Base-by-base conservation (phyloP, 768 basidiomycete species). In the Mrakia blollopis region DNA sequence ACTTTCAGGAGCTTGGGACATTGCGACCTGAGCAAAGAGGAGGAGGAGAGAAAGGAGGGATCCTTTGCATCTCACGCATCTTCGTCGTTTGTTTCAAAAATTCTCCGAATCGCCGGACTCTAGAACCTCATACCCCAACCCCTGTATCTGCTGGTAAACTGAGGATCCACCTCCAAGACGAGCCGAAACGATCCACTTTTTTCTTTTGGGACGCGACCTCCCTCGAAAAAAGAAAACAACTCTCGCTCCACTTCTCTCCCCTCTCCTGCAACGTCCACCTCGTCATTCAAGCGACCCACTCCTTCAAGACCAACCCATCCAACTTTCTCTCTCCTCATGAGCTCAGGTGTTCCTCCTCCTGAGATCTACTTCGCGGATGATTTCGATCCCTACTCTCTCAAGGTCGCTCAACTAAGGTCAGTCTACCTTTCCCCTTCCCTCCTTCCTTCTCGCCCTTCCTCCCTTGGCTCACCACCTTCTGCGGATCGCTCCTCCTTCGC, bases 331-430 rank as follows among this genome's bases (percentile, higher is more conserved):
- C 21, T 30, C 35, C 39, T 18, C 18, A 68, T 68, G 65, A n/a
- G 35, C 35, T 39, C 65, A 18, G 65, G 65, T n/a, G 37, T 68
- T 3, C 65, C 65, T 39, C 37, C 65, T 21, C 65, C 65, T 37
- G 68, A 68, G 39, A 62, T 72, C n/a, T 77, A 77, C 67, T 71
- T 77, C n/a, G 76, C 61, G 44, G 76, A 73, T 44, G 76, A 37
- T 30, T 77, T 77, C 62, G 76, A 77, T 16, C 70, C 76, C n/a
- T n/a, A n/a, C 2, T 32, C 30, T 13, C 72, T 77, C 62, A 73
- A 68, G 52, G 76, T 77, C 35, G 60, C 76, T 35, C 72, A 77
- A 62, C 72, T 77, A 4, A 52, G 76, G 76, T 72, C 14, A 44
- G 70, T 72, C 14, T 18, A 14, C 25, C 18, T 23, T 13, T 23